These are phyloP conservation scores for Fraxinus baroniana DNA, from an alignment of 305 asterid genomes.

Conservation along the genomic window DNA sequence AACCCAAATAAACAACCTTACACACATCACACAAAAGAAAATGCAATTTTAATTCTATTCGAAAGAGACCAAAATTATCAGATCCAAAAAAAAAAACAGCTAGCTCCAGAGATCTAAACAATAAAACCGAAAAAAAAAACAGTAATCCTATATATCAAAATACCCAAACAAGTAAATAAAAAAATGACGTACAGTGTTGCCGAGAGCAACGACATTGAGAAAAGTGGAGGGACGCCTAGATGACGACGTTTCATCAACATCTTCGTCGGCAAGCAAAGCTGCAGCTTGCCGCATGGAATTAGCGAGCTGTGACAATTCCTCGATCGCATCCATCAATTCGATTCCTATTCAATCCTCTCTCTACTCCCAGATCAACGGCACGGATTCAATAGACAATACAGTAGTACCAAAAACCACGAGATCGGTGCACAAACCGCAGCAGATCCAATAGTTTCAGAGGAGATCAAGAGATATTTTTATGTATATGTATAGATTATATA, in stretches of 20 bases:
- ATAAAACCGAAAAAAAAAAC: not conserved
- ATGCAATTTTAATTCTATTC: constrained; percentile 1
- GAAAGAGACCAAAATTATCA: constrained; percentile 26
- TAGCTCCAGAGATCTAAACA: constrained; percentile 21
- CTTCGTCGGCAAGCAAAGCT: constrained; percentile 89
- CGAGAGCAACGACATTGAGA: constrained; percentile 94
- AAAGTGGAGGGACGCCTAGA: constrained; percentile 82
- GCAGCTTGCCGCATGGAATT: constrained; percentile 96
- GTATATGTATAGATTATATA: not conserved
- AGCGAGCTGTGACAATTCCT: constrained; percentile 81
- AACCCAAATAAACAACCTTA: not conserved
- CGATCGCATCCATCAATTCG: constrained; percentile 80
- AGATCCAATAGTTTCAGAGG: constrained; percentile 39
- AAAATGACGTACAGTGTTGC: constrained; percentile 65
- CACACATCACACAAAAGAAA: constrained; percentile 12
- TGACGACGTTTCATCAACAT: constrained; percentile 69
- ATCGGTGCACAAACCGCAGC: constrained; percentile 39
- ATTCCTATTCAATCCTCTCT: constrained; percentile 31
- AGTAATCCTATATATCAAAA: constrained; percentile 14
- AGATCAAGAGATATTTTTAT: constrained; percentile 34
- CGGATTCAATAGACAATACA: constrained; percentile 19
- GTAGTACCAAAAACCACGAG: constrained; percentile 29
- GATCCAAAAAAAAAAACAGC: not conserved
- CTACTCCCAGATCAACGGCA: constrained; percentile 12
- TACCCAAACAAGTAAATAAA: not conserved